phyloP scores from a whole-genome alignment of 257 asterid species.

The Solanum virginianum region DNA sequence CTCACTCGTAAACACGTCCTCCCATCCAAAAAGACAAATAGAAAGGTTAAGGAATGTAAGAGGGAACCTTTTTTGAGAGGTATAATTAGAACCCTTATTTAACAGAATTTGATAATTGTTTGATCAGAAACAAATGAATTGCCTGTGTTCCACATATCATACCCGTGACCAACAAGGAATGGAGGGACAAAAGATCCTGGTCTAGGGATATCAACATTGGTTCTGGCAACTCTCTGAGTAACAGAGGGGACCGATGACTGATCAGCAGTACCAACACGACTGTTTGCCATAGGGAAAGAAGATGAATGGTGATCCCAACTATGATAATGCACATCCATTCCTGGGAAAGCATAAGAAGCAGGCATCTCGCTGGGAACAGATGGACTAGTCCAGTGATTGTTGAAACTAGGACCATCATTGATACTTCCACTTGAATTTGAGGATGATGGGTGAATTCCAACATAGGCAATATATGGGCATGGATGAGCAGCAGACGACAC shows the following conservation, averaged over 20 bases:
- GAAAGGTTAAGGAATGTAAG: not conserved
- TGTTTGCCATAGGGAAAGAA: constrained; percentile 36
- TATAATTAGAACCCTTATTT: not conserved
- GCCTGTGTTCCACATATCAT: constrained; percentile 2
- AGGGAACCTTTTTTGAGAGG: not conserved
- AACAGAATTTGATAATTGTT: not conserved
- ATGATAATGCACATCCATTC: constrained; percentile 50
- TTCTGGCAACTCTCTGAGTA: constrained; percentile 49
- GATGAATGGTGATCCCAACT: constrained; percentile 60
- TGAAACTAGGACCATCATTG: constrained; percentile 58
- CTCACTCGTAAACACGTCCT: not conserved
- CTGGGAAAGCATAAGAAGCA: constrained; percentile 52
- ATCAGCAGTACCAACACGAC: constrained; percentile 50
- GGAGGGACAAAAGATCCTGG: constrained; percentile 63
- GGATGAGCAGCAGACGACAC: constrained; percentile 65
- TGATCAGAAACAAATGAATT: not conserved
- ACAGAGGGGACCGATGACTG: constrained; percentile 42
- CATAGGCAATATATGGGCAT: constrained; percentile 73
- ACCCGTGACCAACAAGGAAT: constrained; percentile 66
- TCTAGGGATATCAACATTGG: constrained; percentile 54
- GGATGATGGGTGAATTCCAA: constrained; percentile 71
- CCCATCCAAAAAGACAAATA: not conserved
- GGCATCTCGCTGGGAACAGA: constrained; percentile 53
- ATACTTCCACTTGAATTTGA: constrained; percentile 51
- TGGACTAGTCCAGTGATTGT: constrained; percentile 61